A percentile compares a stretch with the other conserved stretches of the same genome.
Evolutionary conservation across 345 rosid genomes (phyloP).

Genomic region (Citrus sp.): DNA sequence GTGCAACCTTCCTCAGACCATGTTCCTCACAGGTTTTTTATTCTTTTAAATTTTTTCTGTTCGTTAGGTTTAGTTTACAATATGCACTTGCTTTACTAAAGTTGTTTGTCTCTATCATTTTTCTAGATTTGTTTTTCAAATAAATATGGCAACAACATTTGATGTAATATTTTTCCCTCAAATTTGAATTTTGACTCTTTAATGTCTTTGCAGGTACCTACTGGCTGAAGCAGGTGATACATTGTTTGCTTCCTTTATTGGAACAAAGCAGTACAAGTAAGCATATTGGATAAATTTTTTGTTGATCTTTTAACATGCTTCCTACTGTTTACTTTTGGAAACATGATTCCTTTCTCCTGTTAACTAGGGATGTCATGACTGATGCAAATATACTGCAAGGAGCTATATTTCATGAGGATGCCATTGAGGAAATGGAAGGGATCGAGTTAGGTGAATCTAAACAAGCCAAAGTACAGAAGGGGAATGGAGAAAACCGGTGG

Average conservation of each 20-base stretch:
- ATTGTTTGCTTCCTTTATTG: conserved; percentile 90
- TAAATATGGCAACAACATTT: not conserved
- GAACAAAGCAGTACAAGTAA: conserved; percentile 95
- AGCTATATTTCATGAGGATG: conserved; percentile 85
- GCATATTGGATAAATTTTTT: conserved; percentile 15
- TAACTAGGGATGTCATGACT: conserved; percentile 81
- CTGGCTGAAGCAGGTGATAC: conserved; percentile 97
- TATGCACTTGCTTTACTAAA: not conserved
- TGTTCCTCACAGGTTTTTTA: conserved; percentile 78
- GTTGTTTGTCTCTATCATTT: not conserved
- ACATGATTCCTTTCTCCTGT: conserved; percentile 10
- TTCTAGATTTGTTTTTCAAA: not conserved
- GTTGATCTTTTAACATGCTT: not conserved
- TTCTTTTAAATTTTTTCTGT: not conserved
- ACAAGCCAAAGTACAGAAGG: conserved; percentile 37
- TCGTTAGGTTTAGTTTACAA: not conserved
- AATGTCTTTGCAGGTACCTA: conserved; percentile 53
- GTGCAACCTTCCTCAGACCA: conserved; percentile 97
- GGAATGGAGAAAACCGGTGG: conserved; percentile 40
- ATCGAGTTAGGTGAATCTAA: conserved; percentile 42
- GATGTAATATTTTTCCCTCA: not conserved
- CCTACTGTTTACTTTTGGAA: not conserved
- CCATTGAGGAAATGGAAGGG: conserved; percentile 37
- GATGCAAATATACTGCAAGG: conserved; percentile 97
- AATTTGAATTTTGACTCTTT: not conserved